Conservation (phyloP, 2,329 filamentous ascomycete species). For the Penicillium oxalicum region DNA sequence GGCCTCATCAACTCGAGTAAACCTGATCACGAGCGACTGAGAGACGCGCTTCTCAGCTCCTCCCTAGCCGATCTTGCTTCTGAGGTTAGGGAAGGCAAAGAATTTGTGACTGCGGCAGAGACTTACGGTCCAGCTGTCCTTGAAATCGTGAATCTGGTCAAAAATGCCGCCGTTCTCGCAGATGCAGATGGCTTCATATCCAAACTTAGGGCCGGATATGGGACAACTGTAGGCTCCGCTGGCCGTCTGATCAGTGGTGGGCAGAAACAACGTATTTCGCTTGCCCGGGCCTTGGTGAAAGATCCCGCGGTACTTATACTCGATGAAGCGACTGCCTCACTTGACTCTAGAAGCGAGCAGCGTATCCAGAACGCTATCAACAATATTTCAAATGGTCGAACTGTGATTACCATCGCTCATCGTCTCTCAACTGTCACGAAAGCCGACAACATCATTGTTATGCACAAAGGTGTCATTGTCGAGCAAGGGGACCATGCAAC, state of each 20-base stretch:
- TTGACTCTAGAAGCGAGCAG: conserved; percentile 49
- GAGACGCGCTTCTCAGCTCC: conserved; percentile 42
- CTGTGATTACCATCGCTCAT: conserved; percentile 66
- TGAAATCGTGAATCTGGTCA: conserved; percentile 45
- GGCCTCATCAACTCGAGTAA: conserved; percentile 38
- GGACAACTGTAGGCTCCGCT: conserved; percentile 68
- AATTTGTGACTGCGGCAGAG: conserved; percentile 43
- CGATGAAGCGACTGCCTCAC: conserved; percentile 69
- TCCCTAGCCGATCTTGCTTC: conserved; percentile 43
- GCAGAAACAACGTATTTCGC: conserved; percentile 72
- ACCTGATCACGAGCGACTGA: conserved; percentile 18
- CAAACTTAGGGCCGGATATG: conserved; percentile 48
- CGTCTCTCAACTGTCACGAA: conserved; percentile 51
- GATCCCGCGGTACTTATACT: conserved; percentile 67
- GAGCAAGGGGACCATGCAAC: conserved; percentile 50
- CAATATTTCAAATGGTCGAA: conserved; percentile 54
- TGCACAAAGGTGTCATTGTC: conserved; percentile 48
- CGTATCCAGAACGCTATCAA: conserved; percentile 50
- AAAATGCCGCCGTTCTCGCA: conserved; percentile 48
- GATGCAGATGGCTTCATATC: conserved; percentile 45
- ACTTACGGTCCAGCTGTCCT: conserved; percentile 40
- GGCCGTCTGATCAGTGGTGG: conserved; percentile 69
- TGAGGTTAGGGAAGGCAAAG: conserved; percentile 44
- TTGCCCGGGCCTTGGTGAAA: conserved; percentile 70
- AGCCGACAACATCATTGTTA: conserved; percentile 52